Conservation (phyloP, 306 rosid genomes). For the Acacia confusa region DNA sequence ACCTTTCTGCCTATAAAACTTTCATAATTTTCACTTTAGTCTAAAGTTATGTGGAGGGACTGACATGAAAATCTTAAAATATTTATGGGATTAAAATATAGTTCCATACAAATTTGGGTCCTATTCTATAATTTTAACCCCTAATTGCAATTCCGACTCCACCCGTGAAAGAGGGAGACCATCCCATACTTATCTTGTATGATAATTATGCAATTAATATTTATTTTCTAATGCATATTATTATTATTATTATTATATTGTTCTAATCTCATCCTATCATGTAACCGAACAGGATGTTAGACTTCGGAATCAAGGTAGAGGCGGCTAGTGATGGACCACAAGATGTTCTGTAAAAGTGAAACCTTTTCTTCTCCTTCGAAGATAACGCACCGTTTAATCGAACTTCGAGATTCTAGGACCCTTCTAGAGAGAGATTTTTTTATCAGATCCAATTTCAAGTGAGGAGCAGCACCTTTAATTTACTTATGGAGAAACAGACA, state of each 20-base stretch:
- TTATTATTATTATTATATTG: too few species aligned
- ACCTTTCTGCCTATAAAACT: too few species aligned
- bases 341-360: neutral
- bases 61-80: too few species aligned
- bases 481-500: neutral
- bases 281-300: neutral
- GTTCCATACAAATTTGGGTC: too few species aligned
- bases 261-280: neutral
- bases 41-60: too few species aligned
- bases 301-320: neutral
- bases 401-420: conserved; percentile 16
- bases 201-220: neutral
- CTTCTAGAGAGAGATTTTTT: neutral
- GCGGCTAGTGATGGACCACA: neutral
- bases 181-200: neutral
- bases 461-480: neutral
- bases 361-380: neutral
- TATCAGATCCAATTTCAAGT: neutral
- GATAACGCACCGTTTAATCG: conserved; percentile 41
- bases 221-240: neutral
- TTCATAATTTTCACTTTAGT: too few species aligned
- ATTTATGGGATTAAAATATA: too few species aligned
- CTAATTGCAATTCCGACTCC: too few species aligned
- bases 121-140: too few species aligned
- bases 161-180: too few species aligned